phyloP scores from a whole-genome alignment of 495 filamentous ascomycete genomes.

The Neurospora sp. region DNA sequence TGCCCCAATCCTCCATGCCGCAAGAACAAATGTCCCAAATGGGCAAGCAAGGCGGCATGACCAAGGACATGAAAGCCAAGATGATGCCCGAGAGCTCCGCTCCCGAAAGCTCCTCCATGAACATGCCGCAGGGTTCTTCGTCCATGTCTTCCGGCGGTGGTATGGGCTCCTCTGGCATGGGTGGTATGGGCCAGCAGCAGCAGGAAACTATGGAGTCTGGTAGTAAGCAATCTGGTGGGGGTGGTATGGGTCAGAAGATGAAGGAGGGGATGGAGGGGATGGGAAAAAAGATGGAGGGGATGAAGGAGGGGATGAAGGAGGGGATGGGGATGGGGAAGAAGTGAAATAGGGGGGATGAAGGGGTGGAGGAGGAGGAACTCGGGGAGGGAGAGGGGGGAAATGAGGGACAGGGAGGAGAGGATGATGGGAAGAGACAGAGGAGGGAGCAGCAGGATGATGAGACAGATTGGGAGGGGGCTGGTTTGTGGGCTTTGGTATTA shows the following conservation, averaged over 20 bases:
- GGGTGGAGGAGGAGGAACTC: background rate
- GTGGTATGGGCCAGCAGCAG: background rate
- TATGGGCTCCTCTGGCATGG: background rate
- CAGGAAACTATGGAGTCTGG: background rate
- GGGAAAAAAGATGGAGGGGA: conserved; percentile 11
- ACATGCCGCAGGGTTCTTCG: background rate
- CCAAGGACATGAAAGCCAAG: background rate
- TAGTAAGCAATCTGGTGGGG: background rate
- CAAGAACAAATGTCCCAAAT: background rate
- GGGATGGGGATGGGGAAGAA: conserved; percentile 3
- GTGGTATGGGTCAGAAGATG: background rate
- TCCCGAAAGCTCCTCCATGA: too few relatives aligned
- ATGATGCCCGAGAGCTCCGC: background rate
- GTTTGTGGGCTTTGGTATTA: background rate
- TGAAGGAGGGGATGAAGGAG: conserved; percentile 17
- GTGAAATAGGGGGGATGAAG: background rate
- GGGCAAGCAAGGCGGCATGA: background rate
- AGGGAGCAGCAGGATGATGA: background rate
- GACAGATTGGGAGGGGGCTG: background rate
- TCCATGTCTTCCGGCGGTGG: background rate
- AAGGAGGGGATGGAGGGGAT: background rate
- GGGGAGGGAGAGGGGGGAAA: background rate
- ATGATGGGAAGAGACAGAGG: background rate
- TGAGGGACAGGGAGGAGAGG: background rate
- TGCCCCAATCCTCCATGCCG: background rate